These are phyloP conservation scores for Nicotiana obtusifolia DNA, from an alignment of 257 asterid species.

Conservation along the genomic window DNA sequence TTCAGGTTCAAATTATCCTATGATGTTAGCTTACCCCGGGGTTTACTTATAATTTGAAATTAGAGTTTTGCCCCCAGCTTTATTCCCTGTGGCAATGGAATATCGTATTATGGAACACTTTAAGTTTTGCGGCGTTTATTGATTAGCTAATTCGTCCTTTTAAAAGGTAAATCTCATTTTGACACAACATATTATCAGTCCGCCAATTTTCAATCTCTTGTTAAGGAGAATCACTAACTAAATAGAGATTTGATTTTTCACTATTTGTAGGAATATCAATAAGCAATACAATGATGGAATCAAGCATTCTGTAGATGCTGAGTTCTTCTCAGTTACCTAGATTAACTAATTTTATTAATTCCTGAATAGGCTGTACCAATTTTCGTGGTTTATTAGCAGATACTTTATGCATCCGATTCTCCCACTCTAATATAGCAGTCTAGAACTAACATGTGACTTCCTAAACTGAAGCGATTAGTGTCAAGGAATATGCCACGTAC, in stretches of 20 bases:
- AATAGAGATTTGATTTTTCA: neutral
- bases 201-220: neutral
- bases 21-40: neutral
- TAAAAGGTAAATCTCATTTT: neutral
- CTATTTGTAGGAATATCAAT: neutral
- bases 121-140: neutral
- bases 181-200: neutral
- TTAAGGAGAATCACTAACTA: neutral
- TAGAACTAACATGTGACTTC: neutral
- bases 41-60: neutral
- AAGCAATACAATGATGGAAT: neutral
- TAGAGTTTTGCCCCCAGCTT: neutral
- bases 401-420: neutral
- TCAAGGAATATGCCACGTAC: neutral
- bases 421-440: neutral
- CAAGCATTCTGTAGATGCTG: constrained; percentile 3
- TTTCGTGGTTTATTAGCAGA: neutral
- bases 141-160: neutral
- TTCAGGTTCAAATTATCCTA: neutral
- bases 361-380: neutral
- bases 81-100: neutral
- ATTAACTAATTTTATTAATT: neutral
- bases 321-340: neutral
- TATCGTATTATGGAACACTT: neutral
- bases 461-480: neutral